Base-by-base conservation (phyloP, 495 filamentous ascomycete genomes). In the Chaetomidium leptoderma region DNA sequence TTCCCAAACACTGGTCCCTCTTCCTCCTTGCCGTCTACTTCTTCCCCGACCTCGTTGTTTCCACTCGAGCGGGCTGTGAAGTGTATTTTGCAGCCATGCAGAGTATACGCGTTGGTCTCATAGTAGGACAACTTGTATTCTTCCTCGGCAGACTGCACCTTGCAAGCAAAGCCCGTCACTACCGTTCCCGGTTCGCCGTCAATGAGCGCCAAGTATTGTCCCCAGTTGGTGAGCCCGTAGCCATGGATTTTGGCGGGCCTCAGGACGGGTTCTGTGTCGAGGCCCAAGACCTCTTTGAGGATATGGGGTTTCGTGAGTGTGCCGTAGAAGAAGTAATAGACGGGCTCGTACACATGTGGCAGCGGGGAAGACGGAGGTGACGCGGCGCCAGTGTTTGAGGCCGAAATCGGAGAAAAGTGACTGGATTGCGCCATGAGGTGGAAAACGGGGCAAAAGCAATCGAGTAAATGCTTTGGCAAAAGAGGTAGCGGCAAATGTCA, bases 281-380 rank as follows among this genome's bases (percentile, higher is more conserved):
- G 43, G 19, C 23, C 37, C 9, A 55, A 23, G 16, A 55, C 53
- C 5, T 21, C 30, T 33, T 47, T 35, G 10, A 55, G 53, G 10
- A 46, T 37, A 10, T 14, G 3, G 4, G 29, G 42, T 7, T 36
- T 47, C 30, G 29, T 55, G 11, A 55, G 43, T 21, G 53, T 47
- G 40, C 53, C 53, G 23, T 55, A 47, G 32, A 55, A 55, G 53
- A 47, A 55, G 42, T n/a, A n/a, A n/a, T n/a, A n/a, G n/a, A n/a
- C n/a, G n/a, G n/a, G n/a, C n/a, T n/a, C n/a, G n/a, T n/a, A n/a
- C n/a, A n/a, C n/a, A n/a, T n/a, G n/a, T n/a, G n/a, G n/a, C n/a
- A n/a, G n/a, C n/a, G n/a, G n/a, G n/a, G n/a, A n/a, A n/a, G n/a
- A n/a, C n/a, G n/a, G n/a, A n/a, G n/a, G n/a, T n/a, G n/a, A n/a